Conservation (phyloP, 2,329 filamentous ascomycete species). For the Hysterium pulicare region DNA sequence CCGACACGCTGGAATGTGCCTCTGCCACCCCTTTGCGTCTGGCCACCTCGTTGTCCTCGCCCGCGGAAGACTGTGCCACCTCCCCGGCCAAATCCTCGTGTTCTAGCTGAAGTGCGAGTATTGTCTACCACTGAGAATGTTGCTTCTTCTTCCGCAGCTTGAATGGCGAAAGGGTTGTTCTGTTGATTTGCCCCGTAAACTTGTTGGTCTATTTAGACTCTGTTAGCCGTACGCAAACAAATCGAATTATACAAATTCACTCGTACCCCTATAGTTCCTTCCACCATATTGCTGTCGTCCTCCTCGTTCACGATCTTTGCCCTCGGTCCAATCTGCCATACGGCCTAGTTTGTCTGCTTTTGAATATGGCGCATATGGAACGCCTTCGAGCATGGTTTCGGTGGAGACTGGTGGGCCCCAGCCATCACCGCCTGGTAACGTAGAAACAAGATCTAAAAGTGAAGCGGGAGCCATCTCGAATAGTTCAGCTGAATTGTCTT, state of each 20-base stretch:
- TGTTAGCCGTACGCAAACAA: conserved; percentile 13
- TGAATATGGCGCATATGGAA: conserved; percentile 96
- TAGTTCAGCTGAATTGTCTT: no score
- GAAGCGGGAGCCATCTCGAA: conserved; percentile 47
- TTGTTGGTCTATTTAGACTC: conserved; percentile 75
- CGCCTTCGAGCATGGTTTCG: conserved; percentile 88
- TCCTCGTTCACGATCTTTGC: conserved; percentile 74
- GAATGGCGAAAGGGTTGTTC: conserved; percentile 76
- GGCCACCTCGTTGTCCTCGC: conserved; percentile 70
- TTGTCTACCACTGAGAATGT: conserved; percentile 98
- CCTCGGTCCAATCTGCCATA: conserved; percentile 99
- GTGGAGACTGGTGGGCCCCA: conserved; percentile 84
- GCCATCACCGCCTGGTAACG: conserved; percentile 44
- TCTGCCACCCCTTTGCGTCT: conserved; percentile 67
- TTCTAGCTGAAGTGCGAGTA: conserved; percentile 79
- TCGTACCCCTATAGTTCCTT: conserved; percentile 86
- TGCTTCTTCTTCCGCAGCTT: conserved; percentile 90
- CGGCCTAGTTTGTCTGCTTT: conserved; percentile 98
- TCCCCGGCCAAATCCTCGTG: conserved; percentile 75
- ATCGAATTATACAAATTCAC: conserved; percentile 1
- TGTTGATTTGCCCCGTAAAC: conserved; percentile 89
- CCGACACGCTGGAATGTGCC: conserved; percentile 71
- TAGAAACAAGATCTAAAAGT: conserved; percentile 47
- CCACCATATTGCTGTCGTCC: conserved; percentile 81
- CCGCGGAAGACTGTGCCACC: conserved; percentile 87